Conservation (phyloP, 805 yeast genomes). For the Sugiyamaella mastotermitis region DNA sequence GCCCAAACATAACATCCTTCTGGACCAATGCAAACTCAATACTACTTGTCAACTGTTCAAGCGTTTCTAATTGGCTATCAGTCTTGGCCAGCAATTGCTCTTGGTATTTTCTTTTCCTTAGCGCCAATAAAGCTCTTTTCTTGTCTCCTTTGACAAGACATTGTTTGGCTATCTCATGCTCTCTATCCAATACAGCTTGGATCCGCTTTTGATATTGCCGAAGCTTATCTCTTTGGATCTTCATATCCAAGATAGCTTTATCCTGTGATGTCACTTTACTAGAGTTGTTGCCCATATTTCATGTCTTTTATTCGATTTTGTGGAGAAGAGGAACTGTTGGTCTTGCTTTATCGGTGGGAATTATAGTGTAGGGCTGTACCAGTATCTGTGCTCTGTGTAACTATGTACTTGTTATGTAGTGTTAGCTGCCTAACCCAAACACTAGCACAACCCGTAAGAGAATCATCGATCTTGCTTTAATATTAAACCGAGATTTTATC, state of each 20-base stretch:
- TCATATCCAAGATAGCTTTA: slow-evolving; percentile 77
- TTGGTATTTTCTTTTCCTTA: slow-evolving; percentile 79
- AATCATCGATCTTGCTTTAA: too few relatives aligned
- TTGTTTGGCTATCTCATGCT: slow-evolving; percentile 52
- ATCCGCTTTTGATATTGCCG: slow-evolving; percentile 65
- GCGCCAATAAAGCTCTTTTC: slow-evolving; percentile 58
- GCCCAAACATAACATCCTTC: slow-evolving; percentile 73
- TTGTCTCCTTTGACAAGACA: slow-evolving; percentile 49
- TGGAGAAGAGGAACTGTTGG: too few relatives aligned
- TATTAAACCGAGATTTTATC: too few relatives aligned
- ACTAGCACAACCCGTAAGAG: too few relatives aligned
- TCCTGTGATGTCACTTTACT: slow-evolving; percentile 73
- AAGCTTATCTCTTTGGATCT: slow-evolving; percentile 81
- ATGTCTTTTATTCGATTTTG: too few relatives aligned
- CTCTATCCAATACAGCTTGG: slow-evolving; percentile 50
- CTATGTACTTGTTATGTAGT: too few relatives aligned
- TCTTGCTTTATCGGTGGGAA: too few relatives aligned
- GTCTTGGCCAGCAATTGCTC: slow-evolving; percentile 64
- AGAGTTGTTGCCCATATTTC: slow-evolving; percentile 33
- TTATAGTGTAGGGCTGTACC: too few relatives aligned
- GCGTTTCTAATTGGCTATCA: slow-evolving; percentile 66
- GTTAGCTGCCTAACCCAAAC: too few relatives aligned
- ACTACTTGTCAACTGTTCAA: slow-evolving; percentile 54
- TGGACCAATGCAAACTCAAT: slow-evolving; percentile 90
- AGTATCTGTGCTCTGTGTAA: too few relatives aligned